Evolutionary conservation across 306 rosid genomes (phyloP).

Genomic region (Dryas drummondii): DNA sequence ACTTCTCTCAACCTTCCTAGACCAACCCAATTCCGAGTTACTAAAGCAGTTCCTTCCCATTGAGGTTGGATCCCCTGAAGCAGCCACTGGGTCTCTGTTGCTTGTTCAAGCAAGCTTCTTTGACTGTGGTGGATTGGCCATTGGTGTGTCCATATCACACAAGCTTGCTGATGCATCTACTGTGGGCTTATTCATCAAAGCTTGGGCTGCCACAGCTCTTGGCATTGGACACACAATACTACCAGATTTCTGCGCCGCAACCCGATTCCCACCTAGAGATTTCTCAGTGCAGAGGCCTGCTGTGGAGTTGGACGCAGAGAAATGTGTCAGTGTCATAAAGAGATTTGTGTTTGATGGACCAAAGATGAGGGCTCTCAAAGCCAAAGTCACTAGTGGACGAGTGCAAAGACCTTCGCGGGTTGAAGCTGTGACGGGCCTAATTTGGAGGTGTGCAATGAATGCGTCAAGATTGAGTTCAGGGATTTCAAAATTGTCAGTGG

Average conservation of each 20-base stretch:
- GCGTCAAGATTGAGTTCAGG: conserved; percentile 23
- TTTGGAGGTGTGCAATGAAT: conserved; percentile 43
- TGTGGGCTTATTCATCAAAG: conserved; percentile 28
- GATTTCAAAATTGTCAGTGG: conserved; percentile 14
- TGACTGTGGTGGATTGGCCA: conserved; percentile 45
- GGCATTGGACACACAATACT: not conserved
- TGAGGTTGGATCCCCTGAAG: conserved; percentile 6
- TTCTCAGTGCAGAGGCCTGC: conserved; percentile 9
- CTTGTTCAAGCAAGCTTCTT: conserved; percentile 30
- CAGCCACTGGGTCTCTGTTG: conserved; percentile 12
- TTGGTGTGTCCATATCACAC: conserved; percentile 38
- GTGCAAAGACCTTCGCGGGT: conserved; percentile 27
- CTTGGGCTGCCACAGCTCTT: conserved; percentile 31
- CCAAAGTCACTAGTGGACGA: conserved; percentile 1
- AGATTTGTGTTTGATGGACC: conserved; percentile 38
- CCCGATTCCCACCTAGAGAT: conserved; percentile 19
- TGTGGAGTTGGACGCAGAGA: not conserved
- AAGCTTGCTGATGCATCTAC: conserved; percentile 39
- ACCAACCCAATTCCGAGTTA: not conserved
- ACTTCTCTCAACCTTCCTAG: conserved; percentile 19
- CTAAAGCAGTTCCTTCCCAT: conserved; percentile 6
- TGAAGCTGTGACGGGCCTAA: conserved; percentile 42
- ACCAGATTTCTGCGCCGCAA: conserved; percentile 23
- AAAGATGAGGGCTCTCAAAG: conserved; percentile 27
- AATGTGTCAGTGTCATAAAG: conserved; percentile 30